Base-by-base conservation (phyloP, 306 rosid genomes). In the Quercus cerris region DNA sequence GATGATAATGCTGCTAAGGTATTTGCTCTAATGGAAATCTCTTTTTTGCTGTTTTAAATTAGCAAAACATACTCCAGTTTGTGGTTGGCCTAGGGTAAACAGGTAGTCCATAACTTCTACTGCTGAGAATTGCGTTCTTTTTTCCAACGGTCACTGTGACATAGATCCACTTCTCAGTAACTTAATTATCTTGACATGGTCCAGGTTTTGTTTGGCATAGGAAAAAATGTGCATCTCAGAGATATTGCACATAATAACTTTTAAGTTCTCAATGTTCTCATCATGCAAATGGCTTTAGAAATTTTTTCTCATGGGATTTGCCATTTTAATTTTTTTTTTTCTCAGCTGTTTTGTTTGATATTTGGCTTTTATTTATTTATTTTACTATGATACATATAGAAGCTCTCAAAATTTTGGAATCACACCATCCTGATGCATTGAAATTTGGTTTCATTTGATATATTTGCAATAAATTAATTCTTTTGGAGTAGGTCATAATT, bases 1-100 rank as follows among this genome's bases (percentile, higher is more conserved):
- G 63, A 15, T 77, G 51, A 83, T 63, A 86, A 84, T 78, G 87
- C 81, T 76, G 73, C 83, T 70, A 68, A 59, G 97, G 99, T 95
- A 89, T 85, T 73, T 75, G 57, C 81, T 70, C 33, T 6, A 28
- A 64, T 44, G 72, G 51, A 46, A 71, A 49, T 17, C 22, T 73
- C 77, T 70, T 46, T 57, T 72, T 19, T 80, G 75, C 20, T 58
- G 23, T 5, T 77, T 14, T 6, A 51, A 55, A 66, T 70, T 31
- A 41, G 82, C 25, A 18, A 30, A 55, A 61, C 73, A 75, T 52
- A 52, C 56, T 64, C 22, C 54, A 19, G 23, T 75, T 75, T 67
- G 27, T 30, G 75, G 23, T 38, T 57, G 77, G 71, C 72, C 22
- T 76, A 23, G 38, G 5, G 31, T 73, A 22, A 69, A 35, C 57